A percentile compares a stretch with the other conserved stretches of the same genome.
These are phyloP conservation scores for Syzygium grande DNA, from an alignment of 345 rosid species.

Conservation along the genomic window DNA sequence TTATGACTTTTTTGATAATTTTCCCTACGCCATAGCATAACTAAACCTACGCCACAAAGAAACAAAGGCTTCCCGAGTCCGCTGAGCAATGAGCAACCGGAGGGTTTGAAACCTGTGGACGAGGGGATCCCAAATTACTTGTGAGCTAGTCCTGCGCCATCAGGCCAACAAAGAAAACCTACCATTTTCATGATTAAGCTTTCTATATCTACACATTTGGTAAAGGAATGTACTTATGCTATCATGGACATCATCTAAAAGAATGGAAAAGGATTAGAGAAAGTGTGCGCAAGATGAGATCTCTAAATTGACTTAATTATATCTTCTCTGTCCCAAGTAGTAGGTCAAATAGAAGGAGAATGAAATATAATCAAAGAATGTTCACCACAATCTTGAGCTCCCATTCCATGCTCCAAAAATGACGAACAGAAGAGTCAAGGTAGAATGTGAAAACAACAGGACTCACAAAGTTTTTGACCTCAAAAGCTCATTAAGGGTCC, in stretches of 20 bases:
- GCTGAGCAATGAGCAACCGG: background rate
- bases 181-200: background rate
- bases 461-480: background rate
- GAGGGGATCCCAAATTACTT: background rate
- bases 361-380: background rate
- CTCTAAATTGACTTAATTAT: background rate
- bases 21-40: too few relatives aligned
- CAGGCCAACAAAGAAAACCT: background rate
- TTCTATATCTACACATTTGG: background rate
- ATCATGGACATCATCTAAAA: background rate
- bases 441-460: background rate
- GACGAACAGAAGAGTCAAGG: background rate
- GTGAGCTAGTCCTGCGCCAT: background rate
- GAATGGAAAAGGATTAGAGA: background rate
- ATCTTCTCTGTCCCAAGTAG: background rate
- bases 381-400: background rate
- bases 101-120: background rate
- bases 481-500: background rate
- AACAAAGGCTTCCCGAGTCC: background rate
- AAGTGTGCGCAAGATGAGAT: background rate
- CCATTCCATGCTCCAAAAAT: background rate
- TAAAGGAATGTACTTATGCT: background rate
- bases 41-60: background rate
- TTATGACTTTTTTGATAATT: too few relatives aligned
- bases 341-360: background rate